Evolutionary conservation across 73 alveolate genomes (phyloP), one percentile per base, ranked within the genome.

Genomic region (Durusdinium trenchii): DNA sequence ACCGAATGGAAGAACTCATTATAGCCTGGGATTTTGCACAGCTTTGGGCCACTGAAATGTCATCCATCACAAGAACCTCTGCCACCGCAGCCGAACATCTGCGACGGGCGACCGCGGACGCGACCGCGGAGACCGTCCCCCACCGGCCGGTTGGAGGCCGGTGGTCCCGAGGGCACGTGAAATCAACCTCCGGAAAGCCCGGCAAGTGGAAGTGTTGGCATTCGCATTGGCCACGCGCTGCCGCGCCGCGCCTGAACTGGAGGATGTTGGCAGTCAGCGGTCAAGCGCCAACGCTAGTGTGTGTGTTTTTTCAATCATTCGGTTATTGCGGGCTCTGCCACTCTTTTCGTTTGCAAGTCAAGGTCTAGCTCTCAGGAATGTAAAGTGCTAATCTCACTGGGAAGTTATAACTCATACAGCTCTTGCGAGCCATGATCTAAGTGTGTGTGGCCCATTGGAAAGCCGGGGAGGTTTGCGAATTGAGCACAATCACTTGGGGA

Each of bases 201-300:
- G 94, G 94, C 54, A 84, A 40, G 76, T 84, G 94, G 51, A 84
- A 84, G 38, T 84, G 94, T 12, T 84, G 94, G 52, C 94, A 84
- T 28, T 84, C 94, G 75, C 94, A 84, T n/a, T 84, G 94, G 32
- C 94, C 94, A 36, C n/a, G 73, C 76, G 23, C 94, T 51, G 16
- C 48, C 28, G 75, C 94, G 94, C 76, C 94, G 38, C 76, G n/a
- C 43, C 7, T 3, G 40, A n/a, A 10, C 20, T 10, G n/a, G 52
- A 73, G 40, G n/a, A 60, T 60, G 73, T 23, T 16, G 23, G 69
- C 23, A 16, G 69, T 16, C 12, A 57, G 23, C 69, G 23, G 12
- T 57, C 23, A 23, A 57, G 12, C 69, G 23, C 69, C 73, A 60
- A 23, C 73, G n/a, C 18, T 60, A 60, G 18, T 23, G 73, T 60